Percentiles rank a stretch among this genome's conserved stretches.
Conservation (phyloP, 495 filamentous ascomycete genomes). For the Podospora pseudoanserina region DNA sequence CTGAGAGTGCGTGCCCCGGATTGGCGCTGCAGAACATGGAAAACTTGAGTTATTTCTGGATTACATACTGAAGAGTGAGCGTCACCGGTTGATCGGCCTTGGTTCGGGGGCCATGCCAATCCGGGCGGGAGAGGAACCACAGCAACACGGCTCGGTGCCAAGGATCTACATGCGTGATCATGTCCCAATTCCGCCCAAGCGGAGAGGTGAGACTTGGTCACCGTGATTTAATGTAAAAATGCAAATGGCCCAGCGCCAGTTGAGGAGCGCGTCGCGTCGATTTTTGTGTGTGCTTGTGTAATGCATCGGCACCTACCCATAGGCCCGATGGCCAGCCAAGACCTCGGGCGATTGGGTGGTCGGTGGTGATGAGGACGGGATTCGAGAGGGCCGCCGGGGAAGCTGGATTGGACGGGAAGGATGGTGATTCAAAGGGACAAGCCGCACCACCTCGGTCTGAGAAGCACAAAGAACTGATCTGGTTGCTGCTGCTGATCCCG, state of each 20-base stretch:
- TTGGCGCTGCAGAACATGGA: background rate
- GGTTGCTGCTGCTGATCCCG: no score
- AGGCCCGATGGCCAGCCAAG: background rate
- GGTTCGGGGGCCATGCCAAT: background rate
- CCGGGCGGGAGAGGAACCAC: background rate
- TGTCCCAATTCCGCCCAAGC: background rate
- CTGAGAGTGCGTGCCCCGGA: background rate
- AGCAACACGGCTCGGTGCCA: background rate
- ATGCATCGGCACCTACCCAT: background rate
- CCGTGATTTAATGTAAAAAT: background rate
- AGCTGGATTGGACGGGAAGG: constrained; percentile 1
- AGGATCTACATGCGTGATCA: background rate
- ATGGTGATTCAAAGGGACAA: background rate
- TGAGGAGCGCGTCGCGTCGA: background rate
- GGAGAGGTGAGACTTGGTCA: background rate
- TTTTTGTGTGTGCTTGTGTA: background rate
- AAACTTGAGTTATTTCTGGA: background rate
- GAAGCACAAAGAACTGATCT: background rate
- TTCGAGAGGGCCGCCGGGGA: background rate
- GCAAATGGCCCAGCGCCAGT: background rate
- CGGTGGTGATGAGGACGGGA: background rate
- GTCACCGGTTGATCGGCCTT: background rate
- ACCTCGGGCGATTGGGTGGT: background rate
- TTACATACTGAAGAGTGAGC: background rate
- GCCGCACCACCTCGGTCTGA: background rate